Conservation (phyloP, 2,329 filamentous ascomycete genomes). For the Calonectria pauciramosa region DNA sequence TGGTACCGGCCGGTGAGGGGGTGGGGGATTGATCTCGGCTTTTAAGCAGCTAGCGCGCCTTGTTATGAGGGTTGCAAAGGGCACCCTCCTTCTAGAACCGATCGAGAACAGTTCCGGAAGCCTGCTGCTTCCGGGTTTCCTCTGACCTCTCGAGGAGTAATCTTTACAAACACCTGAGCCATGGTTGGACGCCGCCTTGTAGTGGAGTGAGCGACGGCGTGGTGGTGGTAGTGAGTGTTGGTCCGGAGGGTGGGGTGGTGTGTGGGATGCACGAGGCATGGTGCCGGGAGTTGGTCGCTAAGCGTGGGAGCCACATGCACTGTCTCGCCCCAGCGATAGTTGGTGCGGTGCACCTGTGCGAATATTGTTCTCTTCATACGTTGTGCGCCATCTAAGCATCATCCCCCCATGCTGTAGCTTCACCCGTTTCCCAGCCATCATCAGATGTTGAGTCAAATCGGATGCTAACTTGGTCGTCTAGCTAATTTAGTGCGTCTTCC, state of each 20-base stretch:
- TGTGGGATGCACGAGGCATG: constrained; percentile 9
- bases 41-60: constrained; percentile 39
- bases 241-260: constrained; percentile 28
- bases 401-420: constrained; percentile 25
- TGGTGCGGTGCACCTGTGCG: background rate
- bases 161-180: constrained; percentile 48
- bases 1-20: constrained; percentile 25
- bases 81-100: constrained; percentile 35
- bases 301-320: background rate
- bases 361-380: background rate
- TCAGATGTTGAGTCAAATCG: constrained; percentile 18
- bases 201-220: constrained; percentile 39
- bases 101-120: constrained; percentile 43
- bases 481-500: background rate
- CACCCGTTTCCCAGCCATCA: constrained; percentile 5
- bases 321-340: background rate
- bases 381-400: constrained; percentile 20
- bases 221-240: constrained; percentile 30
- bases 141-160: constrained; percentile 43
- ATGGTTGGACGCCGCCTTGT: constrained; percentile 44
- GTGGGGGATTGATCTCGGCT: constrained; percentile 42
- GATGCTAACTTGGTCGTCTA: background rate
- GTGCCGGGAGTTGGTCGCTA: background rate
- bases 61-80: constrained; percentile 32
- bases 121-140: constrained; percentile 40